Conservation (phyloP, 345 rosid genomes). For the Gossypium thurberi region DNA sequence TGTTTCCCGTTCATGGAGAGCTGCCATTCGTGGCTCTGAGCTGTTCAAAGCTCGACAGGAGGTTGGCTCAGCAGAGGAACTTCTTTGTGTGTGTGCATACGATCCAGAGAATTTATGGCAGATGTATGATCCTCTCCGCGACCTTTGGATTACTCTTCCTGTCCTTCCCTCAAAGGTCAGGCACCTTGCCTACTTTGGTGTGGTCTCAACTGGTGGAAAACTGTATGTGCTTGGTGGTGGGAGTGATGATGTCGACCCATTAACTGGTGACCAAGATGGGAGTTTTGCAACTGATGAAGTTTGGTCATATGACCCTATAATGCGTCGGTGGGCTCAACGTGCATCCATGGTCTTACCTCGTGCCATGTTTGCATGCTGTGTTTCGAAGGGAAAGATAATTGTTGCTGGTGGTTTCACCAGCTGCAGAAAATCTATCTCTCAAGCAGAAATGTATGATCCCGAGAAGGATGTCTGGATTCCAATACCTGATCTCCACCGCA, state of each 20-base stretch:
- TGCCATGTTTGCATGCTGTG: conserved; percentile 92
- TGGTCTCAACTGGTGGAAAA: conserved; percentile 54
- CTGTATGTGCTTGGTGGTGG: conserved; percentile 93
- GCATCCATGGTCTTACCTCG: conserved; percentile 93
- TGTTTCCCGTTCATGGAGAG: conserved; percentile 92
- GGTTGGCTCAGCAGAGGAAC: conserved; percentile 57
- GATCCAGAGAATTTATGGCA: conserved; percentile 98
- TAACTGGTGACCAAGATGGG: conserved; percentile 92
- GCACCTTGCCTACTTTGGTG: conserved; percentile 87
- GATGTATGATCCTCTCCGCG: conserved; percentile 73
- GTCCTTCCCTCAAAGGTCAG: conserved; percentile 78
- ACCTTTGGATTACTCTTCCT: conserved; percentile 87
- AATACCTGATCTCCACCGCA: conserved; percentile 75
- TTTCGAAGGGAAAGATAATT: conserved; percentile 72
- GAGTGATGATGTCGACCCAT: conserved; percentile 87
- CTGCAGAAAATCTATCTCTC: conserved; percentile 80
- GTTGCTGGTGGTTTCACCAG: conserved; percentile 95
- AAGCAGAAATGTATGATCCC: conserved; percentile 89
- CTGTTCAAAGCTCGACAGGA: conserved; percentile 72
- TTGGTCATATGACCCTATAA: conserved; percentile 80
- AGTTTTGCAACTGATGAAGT: conserved; percentile 90
- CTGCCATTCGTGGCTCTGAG: conserved; percentile 66
- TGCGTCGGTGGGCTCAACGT: conserved; percentile 54
- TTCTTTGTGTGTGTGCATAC: conserved; percentile 78
- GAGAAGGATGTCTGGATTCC: conserved; percentile 69